Evolutionary conservation across 768 basidiomycete species (phyloP).

Genomic region (Lactarius sp.): DNA sequence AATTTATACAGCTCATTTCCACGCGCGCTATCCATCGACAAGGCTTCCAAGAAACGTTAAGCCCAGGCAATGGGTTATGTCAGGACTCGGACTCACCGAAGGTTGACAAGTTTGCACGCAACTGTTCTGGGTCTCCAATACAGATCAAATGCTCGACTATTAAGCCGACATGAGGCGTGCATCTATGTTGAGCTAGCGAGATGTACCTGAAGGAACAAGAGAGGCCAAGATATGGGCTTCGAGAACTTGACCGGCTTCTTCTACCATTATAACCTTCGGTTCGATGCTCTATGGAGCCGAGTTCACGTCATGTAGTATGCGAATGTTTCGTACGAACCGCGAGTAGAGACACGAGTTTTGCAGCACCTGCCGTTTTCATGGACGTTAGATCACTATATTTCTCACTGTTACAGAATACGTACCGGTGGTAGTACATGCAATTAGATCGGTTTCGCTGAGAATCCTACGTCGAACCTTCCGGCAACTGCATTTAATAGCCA

Average conservation of each 20-base stretch:
- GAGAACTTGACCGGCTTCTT: conserved; percentile 77
- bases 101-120: conserved; percentile 61
- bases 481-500: not conserved
- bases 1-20: conserved; percentile 56
- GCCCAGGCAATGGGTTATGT: not conserved
- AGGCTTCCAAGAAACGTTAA: conserved; percentile 35
- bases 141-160: conserved; percentile 63
- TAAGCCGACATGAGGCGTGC: not conserved
- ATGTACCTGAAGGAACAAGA: conserved; percentile 43
- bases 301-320: not conserved
- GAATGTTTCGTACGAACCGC: conserved; percentile 36
- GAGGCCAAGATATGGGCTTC: conserved; percentile 68
- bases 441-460: conserved; percentile 50
- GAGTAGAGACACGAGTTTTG: conserved; percentile 54
- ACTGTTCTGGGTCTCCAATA: conserved; percentile 75
- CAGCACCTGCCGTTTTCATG: conserved; percentile 46
- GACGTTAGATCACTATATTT: not conserved
- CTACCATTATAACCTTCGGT: conserved; percentile 61
- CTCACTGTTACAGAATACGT: conserved; percentile 8
- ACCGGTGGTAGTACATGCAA: conserved; percentile 80
- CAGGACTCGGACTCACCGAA: conserved; percentile 42
- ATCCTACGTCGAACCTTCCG: conserved; percentile 50
- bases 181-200: not conserved
- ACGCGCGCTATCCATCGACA: conserved; percentile 59
- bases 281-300: conserved; percentile 41